phyloP scores from a whole-genome alignment of 805 yeast species.

The Suhomyces kilbournensis region DNA sequence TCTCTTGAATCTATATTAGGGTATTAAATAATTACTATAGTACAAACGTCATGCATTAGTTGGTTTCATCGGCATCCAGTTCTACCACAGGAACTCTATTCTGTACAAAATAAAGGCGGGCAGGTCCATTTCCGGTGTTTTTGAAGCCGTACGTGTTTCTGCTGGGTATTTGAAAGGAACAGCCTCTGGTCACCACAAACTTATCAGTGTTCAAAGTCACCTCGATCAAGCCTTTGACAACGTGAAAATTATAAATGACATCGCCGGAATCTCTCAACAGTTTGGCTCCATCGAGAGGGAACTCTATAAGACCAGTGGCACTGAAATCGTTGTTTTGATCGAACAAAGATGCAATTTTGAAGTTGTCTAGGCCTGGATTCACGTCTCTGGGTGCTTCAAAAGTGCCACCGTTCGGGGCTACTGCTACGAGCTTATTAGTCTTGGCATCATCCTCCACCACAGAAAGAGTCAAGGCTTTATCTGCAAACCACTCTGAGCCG shows the following conservation, averaged over 20 bases:
- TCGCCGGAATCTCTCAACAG: slow-evolving; percentile 59
- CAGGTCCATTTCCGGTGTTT: slow-evolving; percentile 57
- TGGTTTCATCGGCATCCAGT: slow-evolving; percentile 4
- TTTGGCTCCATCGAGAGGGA: slow-evolving; percentile 62
- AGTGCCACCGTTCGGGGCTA: slow-evolving; percentile 57
- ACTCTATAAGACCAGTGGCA: slow-evolving; percentile 70
- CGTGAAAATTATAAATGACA: slow-evolving; percentile 71
- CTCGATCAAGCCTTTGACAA: slow-evolving; percentile 66
- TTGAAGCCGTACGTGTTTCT: slow-evolving; percentile 68
- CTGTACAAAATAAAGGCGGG: slow-evolving; percentile 74
- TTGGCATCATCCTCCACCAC: slow-evolving; percentile 49
- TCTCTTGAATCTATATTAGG: not conserved
- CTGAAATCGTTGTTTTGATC: slow-evolving; percentile 59
- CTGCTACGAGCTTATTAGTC: slow-evolving; percentile 53
- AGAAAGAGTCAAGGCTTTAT: slow-evolving; percentile 41
- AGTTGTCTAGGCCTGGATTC: slow-evolving; percentile 45
- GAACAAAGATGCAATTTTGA: slow-evolving; percentile 61
- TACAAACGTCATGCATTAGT: not conserved
- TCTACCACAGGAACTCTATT: slow-evolving; percentile 34
- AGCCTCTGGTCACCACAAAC: slow-evolving; percentile 66
- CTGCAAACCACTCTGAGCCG: slow-evolving; percentile 53
- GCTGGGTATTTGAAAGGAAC: slow-evolving; percentile 79
- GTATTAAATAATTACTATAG: not conserved
- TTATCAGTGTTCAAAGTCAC: slow-evolving; percentile 58
- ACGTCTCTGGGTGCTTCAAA: slow-evolving; percentile 39